Conservation (phyloP, 2,329 filamentous ascomycete species). For the Cladophialophora yegresii region DNA sequence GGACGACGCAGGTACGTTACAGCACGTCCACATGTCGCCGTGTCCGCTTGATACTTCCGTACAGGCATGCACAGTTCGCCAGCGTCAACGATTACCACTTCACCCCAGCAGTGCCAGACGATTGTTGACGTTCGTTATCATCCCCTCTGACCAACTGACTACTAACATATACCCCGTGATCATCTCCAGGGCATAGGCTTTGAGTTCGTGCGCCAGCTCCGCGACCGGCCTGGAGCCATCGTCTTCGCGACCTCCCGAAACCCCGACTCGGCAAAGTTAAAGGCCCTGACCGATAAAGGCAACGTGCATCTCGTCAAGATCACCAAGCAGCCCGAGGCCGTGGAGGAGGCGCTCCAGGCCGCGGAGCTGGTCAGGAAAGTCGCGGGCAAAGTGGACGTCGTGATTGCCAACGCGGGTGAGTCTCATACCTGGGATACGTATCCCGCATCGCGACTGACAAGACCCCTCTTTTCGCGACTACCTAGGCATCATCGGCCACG, state of each 20-base stretch:
- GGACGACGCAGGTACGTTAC: slow-evolving; percentile 19
- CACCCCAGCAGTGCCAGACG: too few species aligned
- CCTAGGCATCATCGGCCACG: slow-evolving; percentile 25
- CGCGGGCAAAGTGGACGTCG: slow-evolving; percentile 25
- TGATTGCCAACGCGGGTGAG: slow-evolving; percentile 5
- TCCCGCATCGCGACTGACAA: not conserved
- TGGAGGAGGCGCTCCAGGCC: slow-evolving; percentile 14
- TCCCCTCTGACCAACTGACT: too few species aligned
- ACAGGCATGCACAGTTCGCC: too few species aligned
- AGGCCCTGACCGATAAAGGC: slow-evolving; percentile 19
- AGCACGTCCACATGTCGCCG: not conserved
- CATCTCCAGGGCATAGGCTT: slow-evolving; percentile 35
- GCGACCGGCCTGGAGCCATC: slow-evolving; percentile 17
- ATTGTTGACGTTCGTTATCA: too few species aligned
- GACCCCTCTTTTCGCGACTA: slow-evolving; percentile 1
- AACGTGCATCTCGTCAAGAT: slow-evolving; percentile 26
- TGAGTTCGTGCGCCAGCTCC: slow-evolving; percentile 28
- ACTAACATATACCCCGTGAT: too few species aligned
- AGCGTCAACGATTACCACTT: too few species aligned
- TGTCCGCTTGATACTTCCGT: not conserved
- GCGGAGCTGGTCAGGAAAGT: slow-evolving; percentile 20
- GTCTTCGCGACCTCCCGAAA: slow-evolving; percentile 25
- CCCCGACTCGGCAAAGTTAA: slow-evolving; percentile 7
- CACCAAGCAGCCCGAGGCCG: slow-evolving; percentile 22
- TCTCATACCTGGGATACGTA: too few species aligned